Conservation (phyloP, 108 stramenopile genomes). For the Cyclotella sp. region DNA sequence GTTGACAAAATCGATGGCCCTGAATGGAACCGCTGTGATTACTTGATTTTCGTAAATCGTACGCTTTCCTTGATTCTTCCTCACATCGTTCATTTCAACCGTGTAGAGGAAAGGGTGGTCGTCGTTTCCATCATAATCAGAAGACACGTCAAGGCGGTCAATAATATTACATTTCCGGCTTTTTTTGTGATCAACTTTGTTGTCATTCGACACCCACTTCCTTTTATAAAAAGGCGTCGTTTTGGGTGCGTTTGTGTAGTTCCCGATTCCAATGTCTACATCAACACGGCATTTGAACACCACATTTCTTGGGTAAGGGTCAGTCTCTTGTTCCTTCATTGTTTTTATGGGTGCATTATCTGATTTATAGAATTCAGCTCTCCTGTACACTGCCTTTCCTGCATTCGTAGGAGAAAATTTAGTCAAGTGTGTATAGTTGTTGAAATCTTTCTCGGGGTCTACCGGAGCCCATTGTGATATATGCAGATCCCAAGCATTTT, state of each 20-base stretch:
- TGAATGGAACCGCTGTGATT: neutral
- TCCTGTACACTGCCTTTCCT: conserved; percentile 7
- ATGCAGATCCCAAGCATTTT: conserved; percentile 60
- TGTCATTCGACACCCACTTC: neutral
- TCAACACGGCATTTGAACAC: conserved; percentile 22
- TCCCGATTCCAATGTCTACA: conserved; percentile 20
- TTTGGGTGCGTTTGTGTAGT: conserved; percentile 10
- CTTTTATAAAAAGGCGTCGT: conserved; percentile 18
- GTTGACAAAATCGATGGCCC: conserved; percentile 60
- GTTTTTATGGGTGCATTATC: conserved; percentile 33
- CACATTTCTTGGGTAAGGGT: conserved; percentile 37
- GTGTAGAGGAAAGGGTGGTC: conserved; percentile 28
- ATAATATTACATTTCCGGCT: conserved; percentile 16
- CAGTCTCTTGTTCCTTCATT: conserved; percentile 30
- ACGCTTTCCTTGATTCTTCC: neutral
- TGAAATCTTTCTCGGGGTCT: conserved; percentile 32
- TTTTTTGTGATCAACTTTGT: conserved; percentile 15
- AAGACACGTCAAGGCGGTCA: conserved; percentile 22
- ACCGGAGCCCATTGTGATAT: conserved; percentile 35
- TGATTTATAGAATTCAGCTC: conserved; percentile 19
- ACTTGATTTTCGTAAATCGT: neutral
- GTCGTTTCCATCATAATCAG: neutral
- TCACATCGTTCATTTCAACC: conserved; percentile 15
- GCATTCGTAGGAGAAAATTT: neutral
- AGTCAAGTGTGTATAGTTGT: conserved; percentile 31